Evolutionary conservation across 108 stramenopile genomes (phyloP).

Genomic region (Stephanodiscus minutulus): DNA sequence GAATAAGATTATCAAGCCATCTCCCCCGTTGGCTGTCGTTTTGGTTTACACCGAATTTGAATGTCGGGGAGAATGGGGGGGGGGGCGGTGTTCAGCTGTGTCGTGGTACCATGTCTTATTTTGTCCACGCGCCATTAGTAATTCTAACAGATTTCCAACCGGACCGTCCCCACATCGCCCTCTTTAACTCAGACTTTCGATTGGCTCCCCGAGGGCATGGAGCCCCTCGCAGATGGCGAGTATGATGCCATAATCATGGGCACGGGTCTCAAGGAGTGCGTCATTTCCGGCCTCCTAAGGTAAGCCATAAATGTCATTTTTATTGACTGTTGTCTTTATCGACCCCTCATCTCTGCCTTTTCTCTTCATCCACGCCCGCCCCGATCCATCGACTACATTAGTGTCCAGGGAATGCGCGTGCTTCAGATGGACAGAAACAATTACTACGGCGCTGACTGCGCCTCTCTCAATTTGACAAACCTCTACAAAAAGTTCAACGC

Average conservation of each 20-base stretch:
- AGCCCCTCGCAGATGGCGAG: slow-evolving; percentile 97
- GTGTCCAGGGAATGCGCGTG: slow-evolving; percentile 93
- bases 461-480: slow-evolving; percentile 96
- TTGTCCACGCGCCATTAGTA: neutral
- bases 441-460: slow-evolving; percentile 98
- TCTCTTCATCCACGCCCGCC: neutral
- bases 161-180: neutral
- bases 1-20: neutral
- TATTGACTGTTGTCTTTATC: neutral
- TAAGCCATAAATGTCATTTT: neutral
- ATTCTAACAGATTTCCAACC: neutral
- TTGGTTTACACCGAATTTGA: neutral
- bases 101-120: neutral
- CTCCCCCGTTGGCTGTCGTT: neutral
- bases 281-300: slow-evolving; percentile 93
- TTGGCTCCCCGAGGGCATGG: slow-evolving; percentile 93
- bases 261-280: slow-evolving; percentile 98
- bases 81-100: neutral
- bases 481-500: slow-evolving; percentile 95
- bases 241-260: slow-evolving; percentile 99
- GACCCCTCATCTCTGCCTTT: neutral
- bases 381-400: slow-evolving; percentile 24
- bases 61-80: neutral
- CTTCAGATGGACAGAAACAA: slow-evolving; percentile 97
- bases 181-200: slow-evolving; percentile 61